phyloP scores from a whole-genome alignment of 768 basidiomycete species.

The Mycena latifolia region DNA sequence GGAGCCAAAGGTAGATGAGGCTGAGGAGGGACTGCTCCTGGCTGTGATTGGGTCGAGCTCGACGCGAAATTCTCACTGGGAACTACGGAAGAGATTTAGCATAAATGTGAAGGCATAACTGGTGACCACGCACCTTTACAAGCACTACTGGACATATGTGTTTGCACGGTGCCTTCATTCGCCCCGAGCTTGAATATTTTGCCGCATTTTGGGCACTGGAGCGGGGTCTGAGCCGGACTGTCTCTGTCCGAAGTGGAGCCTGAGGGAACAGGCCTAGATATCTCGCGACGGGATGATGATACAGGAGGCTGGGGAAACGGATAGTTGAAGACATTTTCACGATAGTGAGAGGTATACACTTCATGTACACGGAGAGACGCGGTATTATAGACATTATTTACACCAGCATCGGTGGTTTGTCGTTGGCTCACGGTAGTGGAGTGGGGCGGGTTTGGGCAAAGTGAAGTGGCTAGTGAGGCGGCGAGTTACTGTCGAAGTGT shows the following conservation, averaged over 20 bases:
- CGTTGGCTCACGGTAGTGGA: no score
- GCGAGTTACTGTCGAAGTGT: no score
- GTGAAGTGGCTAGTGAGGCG: no score
- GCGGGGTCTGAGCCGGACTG: neutral
- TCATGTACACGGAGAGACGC: neutral
- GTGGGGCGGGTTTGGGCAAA: no score
- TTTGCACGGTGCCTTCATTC: neutral
- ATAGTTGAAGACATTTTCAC: neutral
- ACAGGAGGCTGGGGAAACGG: neutral
- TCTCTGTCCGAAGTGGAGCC: neutral
- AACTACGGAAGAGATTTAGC: no score
- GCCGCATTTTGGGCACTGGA: constrained; percentile 5
- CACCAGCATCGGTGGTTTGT: no score
- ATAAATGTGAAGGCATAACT: neutral
- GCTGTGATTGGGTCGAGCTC: no score
- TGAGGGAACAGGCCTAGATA: no score
- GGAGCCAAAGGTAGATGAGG: no score
- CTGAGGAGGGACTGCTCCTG: no score
- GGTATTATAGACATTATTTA: no score
- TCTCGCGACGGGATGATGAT: neutral
- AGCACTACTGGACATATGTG: constrained; percentile 3
- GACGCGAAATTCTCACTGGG: no score
- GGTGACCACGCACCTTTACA: neutral
- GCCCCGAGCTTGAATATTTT: neutral
- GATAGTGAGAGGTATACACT: neutral